Conservation (phyloP, 2,329 filamentous ascomycete species). For the Fusarium sp. region DNA sequence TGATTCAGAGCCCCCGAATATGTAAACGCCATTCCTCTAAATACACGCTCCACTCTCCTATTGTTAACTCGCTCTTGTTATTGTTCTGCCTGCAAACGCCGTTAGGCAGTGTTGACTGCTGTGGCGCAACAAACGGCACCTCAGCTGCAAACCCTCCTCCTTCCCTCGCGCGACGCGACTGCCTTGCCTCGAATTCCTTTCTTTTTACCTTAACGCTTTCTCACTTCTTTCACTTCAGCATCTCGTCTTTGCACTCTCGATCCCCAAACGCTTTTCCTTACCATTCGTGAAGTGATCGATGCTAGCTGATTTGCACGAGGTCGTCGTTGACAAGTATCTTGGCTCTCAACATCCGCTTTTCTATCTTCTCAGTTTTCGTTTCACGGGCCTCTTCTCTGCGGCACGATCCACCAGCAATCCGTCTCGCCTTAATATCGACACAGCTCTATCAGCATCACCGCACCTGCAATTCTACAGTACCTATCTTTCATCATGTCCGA, state of each 20-base stretch:
- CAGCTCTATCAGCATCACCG: not conserved
- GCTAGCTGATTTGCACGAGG: not conserved
- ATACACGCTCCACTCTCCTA: no score
- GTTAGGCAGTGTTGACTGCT: constrained; percentile 7
- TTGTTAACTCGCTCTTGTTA: not conserved
- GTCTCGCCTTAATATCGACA: not conserved
- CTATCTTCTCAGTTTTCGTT: not conserved
- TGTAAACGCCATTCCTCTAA: no score
- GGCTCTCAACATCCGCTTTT: not conserved
- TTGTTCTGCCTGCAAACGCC: not conserved
- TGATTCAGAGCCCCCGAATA: constrained; percentile 16
- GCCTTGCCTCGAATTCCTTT: constrained; percentile 1
- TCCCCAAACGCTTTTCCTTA: not conserved
- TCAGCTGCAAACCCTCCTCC: constrained; percentile 9
- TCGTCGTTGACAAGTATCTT: not conserved
- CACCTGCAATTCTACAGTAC: not conserved
- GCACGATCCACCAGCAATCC: not conserved
- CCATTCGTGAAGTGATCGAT: not conserved
- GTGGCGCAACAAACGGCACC: constrained; percentile 12
- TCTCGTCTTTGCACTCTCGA: not conserved
- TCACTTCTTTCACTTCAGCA: not conserved
- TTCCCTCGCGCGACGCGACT: not conserved
- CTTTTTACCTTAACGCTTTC: not conserved
- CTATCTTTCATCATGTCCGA: constrained; percentile 4
- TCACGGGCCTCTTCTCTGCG: not conserved